Base-by-base conservation (phyloP, 495 filamentous ascomycete species). In the Paragyromitra xinjiangensis region DNA sequence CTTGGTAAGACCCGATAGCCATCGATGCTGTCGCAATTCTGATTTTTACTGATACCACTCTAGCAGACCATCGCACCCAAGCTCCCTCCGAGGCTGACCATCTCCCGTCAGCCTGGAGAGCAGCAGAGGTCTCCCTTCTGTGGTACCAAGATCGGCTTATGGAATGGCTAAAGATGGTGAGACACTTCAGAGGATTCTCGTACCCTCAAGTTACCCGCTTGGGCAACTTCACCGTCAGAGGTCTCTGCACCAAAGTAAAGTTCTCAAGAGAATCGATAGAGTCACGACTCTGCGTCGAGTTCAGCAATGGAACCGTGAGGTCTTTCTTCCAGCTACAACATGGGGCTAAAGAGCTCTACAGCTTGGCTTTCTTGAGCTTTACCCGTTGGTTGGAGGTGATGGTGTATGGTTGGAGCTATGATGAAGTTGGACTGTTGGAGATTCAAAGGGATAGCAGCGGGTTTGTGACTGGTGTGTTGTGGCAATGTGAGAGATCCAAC, bases 321-420 rank as follows among this genome's bases (percentile, higher is more conserved):
- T 34, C 22, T 34, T 45, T 61, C 55, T 59, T 37, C 22, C 67
- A 34, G 16, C 12, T 61, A 29, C 22, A 45, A 3, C 67, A 45
- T 40, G 3, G 53, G 2, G 0, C 5, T 12, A 42, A 11, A 14
- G 53, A 69, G 22, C 40, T 69, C 53, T 69, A 69, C 24, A 37
- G 24, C 14, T 24, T 69, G 1, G 22, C 22, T 6, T 8, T 40
- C 14, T 22, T 69, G 40, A 22, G 53, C 6, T 45, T 69, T 16
- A 69, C n/a, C 26, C 67, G 67, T 14, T 69, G 53, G 67, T 8
- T 69, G 40, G 67, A 69, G 53, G 14, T 69, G 7, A 59, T 59
- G 67, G 53, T 69, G 24, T 69, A 37, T 59, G 67, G 67, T 19
- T 69, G 67, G 67, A 69, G 45, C 55, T 2, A 12, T 16, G 14